phyloP scores from a whole-genome alignment of 2,329 filamentous ascomycete species.

The Neonectria hederae region DNA sequence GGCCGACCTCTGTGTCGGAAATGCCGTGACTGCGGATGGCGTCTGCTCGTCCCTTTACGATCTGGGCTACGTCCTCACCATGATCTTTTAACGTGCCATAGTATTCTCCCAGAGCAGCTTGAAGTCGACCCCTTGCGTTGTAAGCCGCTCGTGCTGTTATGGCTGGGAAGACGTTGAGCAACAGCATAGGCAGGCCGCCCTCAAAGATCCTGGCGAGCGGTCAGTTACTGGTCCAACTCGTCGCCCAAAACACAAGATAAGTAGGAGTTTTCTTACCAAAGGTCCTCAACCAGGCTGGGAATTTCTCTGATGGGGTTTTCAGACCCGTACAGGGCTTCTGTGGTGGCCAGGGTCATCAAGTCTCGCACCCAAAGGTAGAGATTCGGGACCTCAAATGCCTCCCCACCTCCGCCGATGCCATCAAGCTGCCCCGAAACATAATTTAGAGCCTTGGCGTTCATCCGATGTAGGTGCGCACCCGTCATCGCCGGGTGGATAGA shows the following conservation, averaged over 20 bases:
- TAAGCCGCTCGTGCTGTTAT: slow-evolving; percentile 23
- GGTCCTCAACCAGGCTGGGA: slow-evolving; percentile 1
- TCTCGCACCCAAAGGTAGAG: slow-evolving; percentile 50
- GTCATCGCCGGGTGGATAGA: slow-evolving; percentile 48
- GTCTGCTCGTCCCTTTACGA: slow-evolving; percentile 30
- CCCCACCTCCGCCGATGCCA: slow-evolving; percentile 19
- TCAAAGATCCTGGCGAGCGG: slow-evolving; percentile 12
- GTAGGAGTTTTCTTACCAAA: slow-evolving; percentile 10
- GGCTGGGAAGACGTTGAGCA: slow-evolving; percentile 22
- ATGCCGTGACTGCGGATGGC: slow-evolving; percentile 11
- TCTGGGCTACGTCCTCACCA: slow-evolving; percentile 40
- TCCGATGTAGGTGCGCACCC: slow-evolving; percentile 44
- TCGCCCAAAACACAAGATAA: neutral
- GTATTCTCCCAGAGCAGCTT: slow-evolving; percentile 21
- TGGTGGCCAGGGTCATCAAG: slow-evolving; percentile 30
- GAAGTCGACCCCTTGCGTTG: slow-evolving; percentile 19
- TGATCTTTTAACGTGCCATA: slow-evolving; percentile 20
- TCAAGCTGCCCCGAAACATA: slow-evolving; percentile 46
- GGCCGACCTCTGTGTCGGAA: slow-evolving; percentile 9
- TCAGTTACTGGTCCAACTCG: neutral
- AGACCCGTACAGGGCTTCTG: slow-evolving; percentile 26
- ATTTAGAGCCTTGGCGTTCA: slow-evolving; percentile 49
- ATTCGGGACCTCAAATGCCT: slow-evolving; percentile 19
- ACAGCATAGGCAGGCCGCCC: slow-evolving; percentile 9
- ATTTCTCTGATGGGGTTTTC: slow-evolving; percentile 22